Base-by-base conservation (phyloP, 2,329 filamentous ascomycete species). In the Talaromyces pinophilus region DNA sequence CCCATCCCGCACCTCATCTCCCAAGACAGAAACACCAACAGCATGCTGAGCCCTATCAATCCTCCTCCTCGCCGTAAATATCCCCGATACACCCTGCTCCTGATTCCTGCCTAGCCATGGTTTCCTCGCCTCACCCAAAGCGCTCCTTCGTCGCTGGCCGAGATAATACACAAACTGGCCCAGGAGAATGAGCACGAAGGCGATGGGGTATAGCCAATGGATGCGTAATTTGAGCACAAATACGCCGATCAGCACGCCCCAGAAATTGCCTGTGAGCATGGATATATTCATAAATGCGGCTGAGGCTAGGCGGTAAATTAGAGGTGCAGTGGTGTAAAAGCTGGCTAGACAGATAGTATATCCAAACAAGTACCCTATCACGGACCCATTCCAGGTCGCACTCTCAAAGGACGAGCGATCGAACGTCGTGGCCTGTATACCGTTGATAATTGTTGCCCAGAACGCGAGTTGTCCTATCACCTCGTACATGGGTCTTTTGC, bases 261-360 rank as follows among this genome's bases (percentile, higher is more conserved):
- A 99, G 82, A 98, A 98, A 81, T 96, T 97, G 72, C 89, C 92
- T 1, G 95, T 98, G 67, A 99, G 84, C 70, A 99, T 83, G 7
- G 91, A 94, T 74, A 98, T 96, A 79, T 99, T 96, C 83, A 97
- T 96, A 81, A 99, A 97, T 22, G 93, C 94, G 2, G 95, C 95
- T 17, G 88, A 91, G 33, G 91, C 91, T 82, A 98, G 90, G 70
- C 95, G 92, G 80, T 98, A 89, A 69, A 99, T 85, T 64, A 98
- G 81, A 0, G 95, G 95, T 0, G 91, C 93, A 2, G 95, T 83
- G 7, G 89, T 88, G 83, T 99, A 99, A 81, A 99, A 99, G 67
- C 95, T 81, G 63, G 86, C 83, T 25, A 99, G 85, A 67, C 89
- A 88, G 19, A 97, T 79, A 0, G 95, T 98, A 80, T 94, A 99